These are phyloP conservation scores for Suhomyces sp. DNA, from an alignment of 805 yeast species.

Conservation along the genomic window DNA sequence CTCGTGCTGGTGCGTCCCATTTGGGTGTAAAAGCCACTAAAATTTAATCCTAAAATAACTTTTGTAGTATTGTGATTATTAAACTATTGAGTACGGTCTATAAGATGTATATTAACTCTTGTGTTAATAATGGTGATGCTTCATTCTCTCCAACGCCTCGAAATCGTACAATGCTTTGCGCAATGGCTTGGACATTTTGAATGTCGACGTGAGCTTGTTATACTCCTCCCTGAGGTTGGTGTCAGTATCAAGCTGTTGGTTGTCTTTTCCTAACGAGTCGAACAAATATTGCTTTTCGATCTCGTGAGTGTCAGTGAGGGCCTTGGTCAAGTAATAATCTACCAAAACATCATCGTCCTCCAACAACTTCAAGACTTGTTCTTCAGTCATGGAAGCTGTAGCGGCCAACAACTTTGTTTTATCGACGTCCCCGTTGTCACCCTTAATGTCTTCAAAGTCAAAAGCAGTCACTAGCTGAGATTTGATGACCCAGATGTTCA, in stretches of 20 bases:
- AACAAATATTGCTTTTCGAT: constrained; percentile 18
- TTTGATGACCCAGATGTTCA: constrained; percentile 19
- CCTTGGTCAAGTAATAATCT: constrained; percentile 20
- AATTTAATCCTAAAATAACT: background rate
- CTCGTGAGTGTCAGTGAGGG: constrained; percentile 17
- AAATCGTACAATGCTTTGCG: constrained; percentile 10
- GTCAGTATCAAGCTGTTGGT: constrained; percentile 1
- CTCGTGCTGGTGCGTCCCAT: background rate
- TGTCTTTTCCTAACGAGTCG: constrained; percentile 6
- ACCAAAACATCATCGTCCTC: constrained; percentile 18
- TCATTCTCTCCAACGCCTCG: constrained; percentile 6
- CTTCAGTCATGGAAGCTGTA: constrained; percentile 24
- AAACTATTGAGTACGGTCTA: background rate
- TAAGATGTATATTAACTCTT: background rate
- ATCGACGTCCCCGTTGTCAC: constrained; percentile 8
- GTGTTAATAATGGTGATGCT: constrained; percentile 1
- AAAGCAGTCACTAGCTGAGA: constrained; percentile 6
- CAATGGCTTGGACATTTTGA: constrained; percentile 8
- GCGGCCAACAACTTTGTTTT: constrained; percentile 12
- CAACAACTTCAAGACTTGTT: constrained; percentile 19
- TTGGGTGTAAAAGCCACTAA: background rate
- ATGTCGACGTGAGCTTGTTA: constrained; percentile 4
- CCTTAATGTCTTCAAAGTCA: constrained; percentile 2
- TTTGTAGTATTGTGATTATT: background rate
- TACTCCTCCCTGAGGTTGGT: background rate